phyloP scores from a whole-genome alignment of 495 filamentous ascomycete species.

The Chaetomium fimeti region DNA sequence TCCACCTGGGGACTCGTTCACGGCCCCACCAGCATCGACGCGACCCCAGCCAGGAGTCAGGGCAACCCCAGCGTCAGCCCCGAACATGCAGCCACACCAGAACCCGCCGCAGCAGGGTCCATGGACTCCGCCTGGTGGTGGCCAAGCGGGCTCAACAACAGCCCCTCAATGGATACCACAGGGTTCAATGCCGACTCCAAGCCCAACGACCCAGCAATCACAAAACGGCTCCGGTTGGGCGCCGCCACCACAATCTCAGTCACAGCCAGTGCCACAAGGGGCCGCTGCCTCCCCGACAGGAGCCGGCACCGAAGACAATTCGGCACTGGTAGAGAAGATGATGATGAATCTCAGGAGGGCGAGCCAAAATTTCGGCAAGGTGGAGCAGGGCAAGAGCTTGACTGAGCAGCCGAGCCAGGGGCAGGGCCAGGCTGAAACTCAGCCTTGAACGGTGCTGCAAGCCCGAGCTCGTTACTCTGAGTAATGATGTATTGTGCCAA shows the following conservation, averaged over 20 bases:
- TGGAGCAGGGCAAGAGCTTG: neutral
- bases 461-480: neutral
- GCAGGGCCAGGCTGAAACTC: neutral
- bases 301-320: neutral
- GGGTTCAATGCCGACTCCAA: neutral
- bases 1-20: neutral
- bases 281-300: neutral
- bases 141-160: neutral
- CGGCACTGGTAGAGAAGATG: conserved; percentile 52
- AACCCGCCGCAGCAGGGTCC: neutral
- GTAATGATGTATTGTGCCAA: conserved; percentile 1
- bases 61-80: neutral
- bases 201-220: conserved; percentile 8
- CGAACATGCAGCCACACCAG: neutral
- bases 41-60: neutral
- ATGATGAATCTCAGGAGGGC: conserved; percentile 44
- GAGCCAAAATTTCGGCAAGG: conserved; percentile 21
- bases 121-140: neutral
- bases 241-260: neutral
- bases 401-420: neutral
- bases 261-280: neutral
- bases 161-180: neutral
- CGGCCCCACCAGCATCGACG: neutral
- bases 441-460: neutral
- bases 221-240: neutral